Evolutionary conservation across 1,139 yeast species (phyloP).

Genomic region (Pichia sp.): DNA sequence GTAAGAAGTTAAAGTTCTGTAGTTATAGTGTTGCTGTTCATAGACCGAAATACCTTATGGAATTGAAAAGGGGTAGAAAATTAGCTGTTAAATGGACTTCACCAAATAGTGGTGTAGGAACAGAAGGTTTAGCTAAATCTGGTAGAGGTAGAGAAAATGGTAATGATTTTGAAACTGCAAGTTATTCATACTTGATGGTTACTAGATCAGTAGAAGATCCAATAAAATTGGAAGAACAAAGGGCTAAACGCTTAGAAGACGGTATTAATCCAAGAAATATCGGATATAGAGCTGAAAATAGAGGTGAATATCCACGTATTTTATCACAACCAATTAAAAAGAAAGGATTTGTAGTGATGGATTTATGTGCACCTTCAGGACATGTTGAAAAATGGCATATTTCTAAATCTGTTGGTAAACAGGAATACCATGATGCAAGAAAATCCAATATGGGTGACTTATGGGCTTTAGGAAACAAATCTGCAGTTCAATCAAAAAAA

Average conservation of each 20-base stretch:
- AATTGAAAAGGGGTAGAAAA: constrained; percentile 73
- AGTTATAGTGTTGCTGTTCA: constrained; percentile 65
- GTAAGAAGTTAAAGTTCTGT: constrained; percentile 64
- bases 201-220: constrained; percentile 48
- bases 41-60: constrained; percentile 73
- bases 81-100: constrained; percentile 70
- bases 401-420: constrained; percentile 71
- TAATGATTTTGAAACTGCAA: constrained; percentile 64
- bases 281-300: constrained; percentile 31
- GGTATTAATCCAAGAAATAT: constrained; percentile 19
- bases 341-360: constrained; percentile 76
- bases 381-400: constrained; percentile 80
- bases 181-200: constrained; percentile 69
- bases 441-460: constrained; percentile 79
- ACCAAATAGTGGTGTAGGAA: constrained; percentile 48
- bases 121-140: constrained; percentile 38
- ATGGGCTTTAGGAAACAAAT: constrained; percentile 80
- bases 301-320: constrained; percentile 65
- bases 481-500: constrained; percentile 37
- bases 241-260: constrained; percentile 7
- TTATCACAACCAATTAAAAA: constrained; percentile 67
- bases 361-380: constrained; percentile 76
- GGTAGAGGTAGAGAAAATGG: constrained; percentile 78
- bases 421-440: constrained; percentile 83
- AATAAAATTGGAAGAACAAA: constrained; percentile 31